Evolutionary conservation across 2,329 filamentous ascomycete species (phyloP), one percentile per base, ranked within the genome.

Genomic region (Fusarium chaquense): DNA sequence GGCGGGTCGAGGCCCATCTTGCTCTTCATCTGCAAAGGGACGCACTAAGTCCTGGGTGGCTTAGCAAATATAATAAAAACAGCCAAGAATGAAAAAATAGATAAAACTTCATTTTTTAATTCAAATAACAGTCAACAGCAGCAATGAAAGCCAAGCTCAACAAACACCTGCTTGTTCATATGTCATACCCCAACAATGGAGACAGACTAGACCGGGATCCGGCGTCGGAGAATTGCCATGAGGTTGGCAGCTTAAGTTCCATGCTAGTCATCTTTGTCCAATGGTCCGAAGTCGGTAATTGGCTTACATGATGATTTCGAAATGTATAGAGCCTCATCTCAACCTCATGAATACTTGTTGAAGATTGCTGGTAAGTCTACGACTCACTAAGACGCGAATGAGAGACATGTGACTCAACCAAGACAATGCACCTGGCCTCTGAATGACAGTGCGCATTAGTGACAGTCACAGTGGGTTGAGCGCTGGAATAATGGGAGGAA

Each of bases 161-260:
- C 26, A 28, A 28, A 28, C 26, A 28, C 8, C 8, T 28, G 2
- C 26, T 28, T 10, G 26, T 8, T 2, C 26, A 35, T 12, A 38
- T 41, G 20, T 41, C 38, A 41, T 20, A 22, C 16, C 5, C 6
- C 6, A 9, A 8, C 13, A 24, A 43, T 24, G 7, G 40, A 18
- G 15, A 15, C 11, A 8, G 22, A 43, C 15, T 5, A 9, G 5
- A 20, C 22, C n/a, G 15, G 13, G 24, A 26, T 28, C 24, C 20
- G 18, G 13, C 12, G 6, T 8, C 3, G 1, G 1, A 6, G 24
- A 16, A n/a, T 4, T n/a, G 4, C 18, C 18, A 24, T 28, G n/a
- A 9, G 11, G 20, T 15, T n/a, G 12, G n/a, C 5, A 35, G 8
- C 3, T 6, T 33, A 2, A 6, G 6, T 9, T 20, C 4, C 15